phyloP scores from a whole-genome alignment of 2,329 filamentous ascomycete species.

The Fusarium humuli region DNA sequence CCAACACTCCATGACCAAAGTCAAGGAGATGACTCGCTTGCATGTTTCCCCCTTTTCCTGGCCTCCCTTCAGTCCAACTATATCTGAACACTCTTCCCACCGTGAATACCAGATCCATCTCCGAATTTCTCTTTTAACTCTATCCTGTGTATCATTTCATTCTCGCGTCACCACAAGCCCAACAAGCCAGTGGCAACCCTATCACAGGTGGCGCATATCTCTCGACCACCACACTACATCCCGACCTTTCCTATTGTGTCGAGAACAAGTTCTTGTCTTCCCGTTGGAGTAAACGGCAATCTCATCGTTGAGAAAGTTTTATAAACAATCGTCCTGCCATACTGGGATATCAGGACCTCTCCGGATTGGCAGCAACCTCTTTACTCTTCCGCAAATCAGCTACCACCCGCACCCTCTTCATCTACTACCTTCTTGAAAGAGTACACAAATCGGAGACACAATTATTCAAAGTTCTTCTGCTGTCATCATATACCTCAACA shows the following conservation, averaged over 20 bases:
- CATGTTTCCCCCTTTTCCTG: constrained; percentile 5
- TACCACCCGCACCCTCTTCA: background rate
- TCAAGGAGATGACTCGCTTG: background rate
- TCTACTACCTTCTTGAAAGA: background rate
- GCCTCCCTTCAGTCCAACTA: constrained; percentile 15
- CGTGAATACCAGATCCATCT: background rate
- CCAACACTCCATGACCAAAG: constrained; percentile 2
- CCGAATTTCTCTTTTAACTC: constrained; percentile 10
- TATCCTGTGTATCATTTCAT: constrained; percentile 10
- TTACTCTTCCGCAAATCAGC: background rate
- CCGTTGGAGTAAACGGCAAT: constrained; percentile 25
- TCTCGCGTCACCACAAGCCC: constrained; percentile 12
- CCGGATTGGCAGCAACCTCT: background rate
- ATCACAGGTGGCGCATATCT: constrained; percentile 39
- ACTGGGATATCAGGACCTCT: background rate
- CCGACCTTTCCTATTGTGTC: constrained; percentile 36
- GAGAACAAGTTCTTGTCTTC: constrained; percentile 26
- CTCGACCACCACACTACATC: constrained; percentile 26
- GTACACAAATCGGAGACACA: background rate
- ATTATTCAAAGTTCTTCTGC: background rate
- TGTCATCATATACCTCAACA: background rate
- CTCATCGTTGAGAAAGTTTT: constrained; percentile 16
- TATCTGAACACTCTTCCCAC: constrained; percentile 26
- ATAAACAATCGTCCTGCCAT: constrained; percentile 28
- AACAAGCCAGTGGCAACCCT: constrained; percentile 20